Percentiles rank a stretch among this genome's conserved stretches.
Conservation (phyloP, 371 early-diverging fungal species). For the Mortierella sp. region DNA sequence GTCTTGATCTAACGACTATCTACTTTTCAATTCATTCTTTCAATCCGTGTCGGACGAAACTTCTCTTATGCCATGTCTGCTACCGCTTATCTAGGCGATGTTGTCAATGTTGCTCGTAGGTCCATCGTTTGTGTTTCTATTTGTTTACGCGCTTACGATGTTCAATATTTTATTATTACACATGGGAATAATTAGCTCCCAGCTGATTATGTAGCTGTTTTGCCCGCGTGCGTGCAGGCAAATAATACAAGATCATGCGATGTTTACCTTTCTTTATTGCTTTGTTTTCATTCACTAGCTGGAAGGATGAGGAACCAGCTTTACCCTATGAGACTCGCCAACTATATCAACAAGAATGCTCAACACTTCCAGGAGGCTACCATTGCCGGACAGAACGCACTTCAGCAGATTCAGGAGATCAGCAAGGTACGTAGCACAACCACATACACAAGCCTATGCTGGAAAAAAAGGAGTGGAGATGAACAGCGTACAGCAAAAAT, state of each 20-base stretch:
- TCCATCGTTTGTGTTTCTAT: not conserved
- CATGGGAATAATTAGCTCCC: not conserved
- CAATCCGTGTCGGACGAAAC: not conserved
- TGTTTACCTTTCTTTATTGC: not conserved
- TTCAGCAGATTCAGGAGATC: slow-evolving; percentile 31
- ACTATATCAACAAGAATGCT: slow-evolving; percentile 50
- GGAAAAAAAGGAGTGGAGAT: not conserved
- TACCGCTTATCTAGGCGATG: slow-evolving; percentile 33
- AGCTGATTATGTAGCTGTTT: not conserved
- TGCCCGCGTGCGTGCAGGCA: not conserved
- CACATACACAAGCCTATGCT: not conserved
- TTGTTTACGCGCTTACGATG: not conserved
- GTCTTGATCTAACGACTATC: not conserved
- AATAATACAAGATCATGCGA: not conserved
- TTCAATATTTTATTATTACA: not conserved
- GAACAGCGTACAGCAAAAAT: not conserved
- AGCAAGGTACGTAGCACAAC: slow-evolving; percentile 31
- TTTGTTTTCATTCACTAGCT: slow-evolving; percentile 18
- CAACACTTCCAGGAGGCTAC: slow-evolving; percentile 22
- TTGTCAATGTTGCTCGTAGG: slow-evolving; percentile 54
- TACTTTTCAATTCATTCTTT: not conserved
- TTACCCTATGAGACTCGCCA: slow-evolving; percentile 51
- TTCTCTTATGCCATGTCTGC: not conserved
- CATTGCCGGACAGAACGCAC: slow-evolving; percentile 34
- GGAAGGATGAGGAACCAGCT: slow-evolving; percentile 58